Base-by-base conservation (phyloP, 257 asterid species). In the Striga asiatica region DNA sequence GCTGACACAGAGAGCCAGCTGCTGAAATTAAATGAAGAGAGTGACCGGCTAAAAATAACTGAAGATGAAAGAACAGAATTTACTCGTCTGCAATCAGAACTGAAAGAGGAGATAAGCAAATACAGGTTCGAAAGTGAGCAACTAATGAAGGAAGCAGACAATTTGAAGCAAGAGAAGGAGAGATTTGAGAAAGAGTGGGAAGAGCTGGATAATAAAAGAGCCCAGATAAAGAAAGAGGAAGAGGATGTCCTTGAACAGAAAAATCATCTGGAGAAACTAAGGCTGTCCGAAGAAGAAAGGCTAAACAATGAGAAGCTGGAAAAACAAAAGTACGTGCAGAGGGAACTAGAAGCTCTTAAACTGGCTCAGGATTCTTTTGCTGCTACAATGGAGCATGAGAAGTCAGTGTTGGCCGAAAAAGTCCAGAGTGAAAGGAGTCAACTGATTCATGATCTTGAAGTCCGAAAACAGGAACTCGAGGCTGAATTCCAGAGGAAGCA, bases 131-230 rank as follows among this genome's bases (percentile, higher is more conserved):
- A 79, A 70, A 79, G 61, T 4, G 97, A 88, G 66, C 68, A 67
- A 60, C 83, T 92, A 12, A 46, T 65, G 67, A 76, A 83, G 76
- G 94, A 84, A 71, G 80, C 77, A 14, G 97, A 88, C 60, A 80
- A 78, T 58, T 72, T 92, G 69, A 92, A 83, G 81, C 82, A 62
- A 55, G 99, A 81, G 67, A 92, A 80, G 74, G 88, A 75, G 75
- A 88, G 71, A 60, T 92, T 92, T 65, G 97, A 92, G 75, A 82
- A 76, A 65, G 97, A 92, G 62, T 92, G 99, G 99, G 97, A 88
- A 74, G 91, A 74, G 70, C 80, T 92, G 37, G 99, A 92, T 66
- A 81, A 60, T 54, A 92, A 68, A 76, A 70, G 91, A 68, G 74
- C 71, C 27, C 78, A 69, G 65, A 66, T 82, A 59, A 78, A 62